Percentiles rank a stretch among this genome's conserved stretches.
Evolutionary conservation across 441 rosid species (phyloP).

Genomic region (Capsella rubella): DNA sequence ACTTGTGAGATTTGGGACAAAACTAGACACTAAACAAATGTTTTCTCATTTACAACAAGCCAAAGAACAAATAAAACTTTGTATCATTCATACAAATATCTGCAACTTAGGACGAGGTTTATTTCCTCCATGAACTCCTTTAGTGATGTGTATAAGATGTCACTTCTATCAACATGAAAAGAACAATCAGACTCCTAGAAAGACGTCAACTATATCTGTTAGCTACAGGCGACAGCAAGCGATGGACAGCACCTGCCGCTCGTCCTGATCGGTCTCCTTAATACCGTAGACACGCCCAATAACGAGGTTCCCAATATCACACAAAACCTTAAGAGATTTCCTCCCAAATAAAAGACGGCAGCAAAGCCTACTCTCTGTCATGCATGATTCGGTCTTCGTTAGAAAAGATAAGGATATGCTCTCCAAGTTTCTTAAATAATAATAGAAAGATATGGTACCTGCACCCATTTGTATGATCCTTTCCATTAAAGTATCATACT

Average conservation of each 20-base stretch:
- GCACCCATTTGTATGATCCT: slow-evolving; percentile 44
- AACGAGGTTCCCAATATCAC: slow-evolving; percentile 41
- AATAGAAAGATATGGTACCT: slow-evolving; percentile 50
- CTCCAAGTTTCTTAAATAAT: background rate
- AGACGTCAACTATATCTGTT: slow-evolving; percentile 44
- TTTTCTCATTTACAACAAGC: slow-evolving; percentile 37
- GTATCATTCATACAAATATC: slow-evolving; percentile 52
- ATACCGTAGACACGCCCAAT: slow-evolving; percentile 49
- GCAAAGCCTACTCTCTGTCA: slow-evolving; percentile 48
- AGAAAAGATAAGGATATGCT: slow-evolving; percentile 9
- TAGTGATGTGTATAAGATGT: slow-evolving; percentile 40
- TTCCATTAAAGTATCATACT: slow-evolving; percentile 35
- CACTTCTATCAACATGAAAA: slow-evolving; percentile 44
- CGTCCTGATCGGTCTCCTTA: slow-evolving; percentile 66
- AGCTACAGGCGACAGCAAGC: slow-evolving; percentile 37
- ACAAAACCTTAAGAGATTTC: slow-evolving; percentile 39
- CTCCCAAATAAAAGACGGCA: slow-evolving; percentile 33
- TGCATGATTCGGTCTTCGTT: slow-evolving; percentile 31
- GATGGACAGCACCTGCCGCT: slow-evolving; percentile 49
- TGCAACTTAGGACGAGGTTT: slow-evolving; percentile 45
- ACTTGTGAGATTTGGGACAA: background rate
- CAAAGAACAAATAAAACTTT: slow-evolving; percentile 11
- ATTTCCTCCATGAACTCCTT: slow-evolving; percentile 37
- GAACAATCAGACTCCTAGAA: slow-evolving; percentile 50
- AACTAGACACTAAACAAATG: slow-evolving; percentile 18